These are phyloP conservation scores for Agastache rugosa DNA, from an alignment of 257 asterid species.

Conservation along the genomic window DNA sequence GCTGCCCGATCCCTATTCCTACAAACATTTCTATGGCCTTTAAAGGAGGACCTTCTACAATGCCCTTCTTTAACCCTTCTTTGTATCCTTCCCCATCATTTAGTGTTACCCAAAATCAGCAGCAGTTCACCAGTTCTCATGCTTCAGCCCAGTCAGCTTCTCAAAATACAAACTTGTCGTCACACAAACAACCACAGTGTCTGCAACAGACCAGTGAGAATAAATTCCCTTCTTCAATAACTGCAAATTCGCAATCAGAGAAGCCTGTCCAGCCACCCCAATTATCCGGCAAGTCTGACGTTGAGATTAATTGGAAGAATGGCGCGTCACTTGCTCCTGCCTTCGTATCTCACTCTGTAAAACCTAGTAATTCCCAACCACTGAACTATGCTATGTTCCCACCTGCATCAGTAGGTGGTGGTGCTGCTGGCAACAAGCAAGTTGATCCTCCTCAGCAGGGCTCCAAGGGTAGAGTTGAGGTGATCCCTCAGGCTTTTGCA, in stretches of 20 bases:
- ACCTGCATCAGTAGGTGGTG: conserved; percentile 29
- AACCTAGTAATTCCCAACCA: conserved; percentile 35
- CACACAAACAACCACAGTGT: conserved; percentile 39
- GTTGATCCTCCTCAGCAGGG: conserved; percentile 47
- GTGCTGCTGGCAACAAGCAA: conserved; percentile 36
- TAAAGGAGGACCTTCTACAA: conserved; percentile 39
- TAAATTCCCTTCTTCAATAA: conserved; percentile 31
- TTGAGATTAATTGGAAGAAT: conserved; percentile 31
- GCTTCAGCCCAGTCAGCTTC: conserved; percentile 36
- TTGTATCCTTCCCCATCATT: conserved; percentile 43
- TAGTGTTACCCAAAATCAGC: conserved; percentile 43
- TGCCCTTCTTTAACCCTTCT: conserved; percentile 49
- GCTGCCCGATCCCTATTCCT: conserved; percentile 46
- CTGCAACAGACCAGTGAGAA: conserved; percentile 36
- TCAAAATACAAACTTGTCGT: conserved; percentile 40
- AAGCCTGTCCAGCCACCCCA: conserved; percentile 34
- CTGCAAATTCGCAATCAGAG: conserved; percentile 34
- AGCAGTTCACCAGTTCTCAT: conserved; percentile 38
- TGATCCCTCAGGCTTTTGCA: conserved; percentile 47
- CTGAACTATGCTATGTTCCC: conserved; percentile 41
- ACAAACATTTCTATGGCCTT: conserved; percentile 42
- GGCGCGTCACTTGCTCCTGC: conserved; percentile 31
- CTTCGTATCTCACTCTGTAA: conserved; percentile 38
- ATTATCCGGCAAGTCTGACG: conserved; percentile 36
- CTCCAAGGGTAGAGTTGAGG: conserved; percentile 37